A percentile compares a stretch with the other conserved stretches of the same genome.
These are phyloP conservation scores for Nicotiana otophora DNA, from an alignment of 257 asterid genomes.

Conservation along the genomic window DNA sequence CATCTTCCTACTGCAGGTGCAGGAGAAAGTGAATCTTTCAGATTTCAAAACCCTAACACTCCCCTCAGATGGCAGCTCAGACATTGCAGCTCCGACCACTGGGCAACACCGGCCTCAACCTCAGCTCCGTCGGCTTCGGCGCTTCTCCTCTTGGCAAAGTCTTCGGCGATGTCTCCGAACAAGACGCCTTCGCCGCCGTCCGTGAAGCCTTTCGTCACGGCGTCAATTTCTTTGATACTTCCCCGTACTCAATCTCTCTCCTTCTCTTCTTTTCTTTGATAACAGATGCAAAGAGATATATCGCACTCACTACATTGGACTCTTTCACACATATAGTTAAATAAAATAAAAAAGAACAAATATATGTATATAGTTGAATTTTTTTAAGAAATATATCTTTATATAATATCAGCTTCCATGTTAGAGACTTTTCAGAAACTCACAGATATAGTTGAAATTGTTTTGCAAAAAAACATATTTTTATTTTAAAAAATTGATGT, in stretches of 20 bases:
- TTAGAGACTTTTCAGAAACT: neutral
- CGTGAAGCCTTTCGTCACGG: constrained; percentile 74
- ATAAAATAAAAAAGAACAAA: no score
- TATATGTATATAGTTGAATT: no score
- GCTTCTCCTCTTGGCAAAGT: constrained; percentile 98
- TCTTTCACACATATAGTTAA: neutral
- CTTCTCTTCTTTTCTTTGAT: neutral
- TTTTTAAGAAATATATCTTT: no score
- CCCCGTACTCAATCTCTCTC: constrained; percentile 54
- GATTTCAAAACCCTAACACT: neutral
- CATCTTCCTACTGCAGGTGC: neutral
- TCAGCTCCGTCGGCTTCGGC: constrained; percentile 88
- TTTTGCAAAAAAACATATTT: neutral
- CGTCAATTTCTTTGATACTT: constrained; percentile 92
- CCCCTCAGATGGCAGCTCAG: constrained; percentile 18
- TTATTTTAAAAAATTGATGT: neutral
- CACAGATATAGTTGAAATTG: neutral
- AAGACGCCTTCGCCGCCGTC: constrained; percentile 78
- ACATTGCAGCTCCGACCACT: constrained; percentile 67
- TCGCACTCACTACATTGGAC: neutral
- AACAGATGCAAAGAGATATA: neutral
- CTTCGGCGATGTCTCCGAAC: constrained; percentile 69
- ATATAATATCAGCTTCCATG: neutral
- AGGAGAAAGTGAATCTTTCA: neutral
- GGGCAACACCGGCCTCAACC: constrained; percentile 76